phyloP scores from a whole-genome alignment of 164 flowering plant species.

The Liriodendron chinense region DNA sequence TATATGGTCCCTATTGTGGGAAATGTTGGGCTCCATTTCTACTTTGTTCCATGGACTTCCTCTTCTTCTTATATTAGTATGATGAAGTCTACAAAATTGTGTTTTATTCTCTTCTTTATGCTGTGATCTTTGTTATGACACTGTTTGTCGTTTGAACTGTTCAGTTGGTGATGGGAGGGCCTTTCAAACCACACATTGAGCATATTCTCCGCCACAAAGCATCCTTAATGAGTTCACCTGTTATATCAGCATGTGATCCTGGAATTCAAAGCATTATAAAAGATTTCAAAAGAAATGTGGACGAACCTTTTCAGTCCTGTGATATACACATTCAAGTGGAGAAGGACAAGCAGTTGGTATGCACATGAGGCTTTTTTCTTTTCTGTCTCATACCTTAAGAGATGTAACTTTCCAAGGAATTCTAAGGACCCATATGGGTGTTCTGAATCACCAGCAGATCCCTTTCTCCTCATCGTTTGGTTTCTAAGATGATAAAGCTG shows the following conservation, averaged over 20 bases:
- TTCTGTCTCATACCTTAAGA: too few relatives aligned
- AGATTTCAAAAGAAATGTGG: slow-evolving; percentile 30
- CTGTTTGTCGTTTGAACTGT: slow-evolving; percentile 3
- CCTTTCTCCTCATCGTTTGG: background rate
- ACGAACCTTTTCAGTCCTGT: slow-evolving; percentile 57
- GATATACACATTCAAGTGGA: slow-evolving; percentile 54
- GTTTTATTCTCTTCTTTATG: background rate
- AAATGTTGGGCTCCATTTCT: too few relatives aligned
- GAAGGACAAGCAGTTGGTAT: slow-evolving; percentile 57
- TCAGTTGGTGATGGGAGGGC: slow-evolving; percentile 89
- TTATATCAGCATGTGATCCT: slow-evolving; percentile 64
- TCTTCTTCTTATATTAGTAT: too few relatives aligned
- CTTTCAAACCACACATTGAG: slow-evolving; percentile 82
- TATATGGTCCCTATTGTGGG: too few relatives aligned
- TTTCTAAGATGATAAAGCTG: background rate
- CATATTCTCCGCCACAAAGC: slow-evolving; percentile 73
- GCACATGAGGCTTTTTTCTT: background rate
- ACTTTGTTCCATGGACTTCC: too few relatives aligned
- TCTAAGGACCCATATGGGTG: background rate
- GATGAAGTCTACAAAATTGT: too few relatives aligned
- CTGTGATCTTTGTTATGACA: slow-evolving; percentile 6
- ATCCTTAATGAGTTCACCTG: slow-evolving; percentile 54
- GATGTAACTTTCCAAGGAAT: background rate
- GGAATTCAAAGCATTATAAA: slow-evolving; percentile 53
- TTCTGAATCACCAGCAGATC: background rate